Conservation (phyloP, 2,329 filamentous ascomycete species). For the Didymella keratinophila region DNA sequence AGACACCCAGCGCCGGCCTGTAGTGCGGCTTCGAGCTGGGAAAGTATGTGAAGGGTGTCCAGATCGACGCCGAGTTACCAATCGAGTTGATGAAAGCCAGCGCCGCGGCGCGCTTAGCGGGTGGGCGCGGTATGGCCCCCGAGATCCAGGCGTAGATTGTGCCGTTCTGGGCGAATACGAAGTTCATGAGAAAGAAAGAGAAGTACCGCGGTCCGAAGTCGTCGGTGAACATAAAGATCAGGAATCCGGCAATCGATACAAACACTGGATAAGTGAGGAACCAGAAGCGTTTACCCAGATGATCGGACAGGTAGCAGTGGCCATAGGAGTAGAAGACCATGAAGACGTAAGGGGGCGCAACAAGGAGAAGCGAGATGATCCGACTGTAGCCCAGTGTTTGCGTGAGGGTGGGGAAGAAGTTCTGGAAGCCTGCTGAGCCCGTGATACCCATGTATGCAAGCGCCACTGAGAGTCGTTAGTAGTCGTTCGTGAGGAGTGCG, state of each 20-base stretch:
- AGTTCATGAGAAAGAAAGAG: slow-evolving; percentile 63
- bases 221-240: slow-evolving; percentile 63
- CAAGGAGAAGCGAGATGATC: slow-evolving; percentile 64
- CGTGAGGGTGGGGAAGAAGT: slow-evolving; percentile 65
- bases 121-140: slow-evolving; percentile 60
- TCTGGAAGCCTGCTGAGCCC: slow-evolving; percentile 61
- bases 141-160: slow-evolving; percentile 66
- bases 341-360: slow-evolving; percentile 66
- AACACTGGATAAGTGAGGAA: slow-evolving; percentile 56
- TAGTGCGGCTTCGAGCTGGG: slow-evolving; percentile 29
- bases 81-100: slow-evolving; percentile 64
- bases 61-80: slow-evolving; percentile 62
- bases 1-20: slow-evolving; percentile 32
- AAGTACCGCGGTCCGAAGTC: slow-evolving; percentile 64
- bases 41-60: slow-evolving; percentile 53
- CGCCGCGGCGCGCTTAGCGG: slow-evolving; percentile 63
- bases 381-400: slow-evolving; percentile 62
- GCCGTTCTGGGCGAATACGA: slow-evolving; percentile 64
- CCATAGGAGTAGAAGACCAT: slow-evolving; percentile 58
- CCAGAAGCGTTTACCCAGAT: slow-evolving; percentile 54
- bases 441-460: slow-evolving; percentile 60
- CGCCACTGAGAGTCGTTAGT: slow-evolving; percentile 40
- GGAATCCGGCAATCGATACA: slow-evolving; percentile 59
- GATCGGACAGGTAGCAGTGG: slow-evolving; percentile 55
- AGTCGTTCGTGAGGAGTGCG: too few relatives aligned